These are phyloP conservation scores for Oehlia diaphana DNA, from an alignment of 192 early-diverging fungal genomes.

Conservation along the genomic window DNA sequence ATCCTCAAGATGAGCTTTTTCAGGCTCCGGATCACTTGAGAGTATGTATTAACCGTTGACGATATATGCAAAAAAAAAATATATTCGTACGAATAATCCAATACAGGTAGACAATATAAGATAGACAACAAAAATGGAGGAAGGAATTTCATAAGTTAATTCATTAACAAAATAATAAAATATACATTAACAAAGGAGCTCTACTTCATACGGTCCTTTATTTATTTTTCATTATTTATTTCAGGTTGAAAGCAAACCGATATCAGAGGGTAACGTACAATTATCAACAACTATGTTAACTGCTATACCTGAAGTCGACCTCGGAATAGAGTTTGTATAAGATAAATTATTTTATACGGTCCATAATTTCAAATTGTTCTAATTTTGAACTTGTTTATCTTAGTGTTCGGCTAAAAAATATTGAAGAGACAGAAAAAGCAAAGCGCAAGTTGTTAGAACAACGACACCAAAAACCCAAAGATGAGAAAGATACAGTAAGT, in stretches of 20 bases:
- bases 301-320: slow-evolving; percentile 88
- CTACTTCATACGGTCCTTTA: too few relatives aligned
- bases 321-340: slow-evolving; percentile 72
- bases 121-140: too few relatives aligned
- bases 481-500: slow-evolving; percentile 32
- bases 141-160: too few relatives aligned
- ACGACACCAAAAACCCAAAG: slow-evolving; percentile 33
- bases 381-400: not conserved
- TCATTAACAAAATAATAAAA: too few relatives aligned
- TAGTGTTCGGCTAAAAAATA: slow-evolving; percentile 67
- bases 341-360: not conserved
- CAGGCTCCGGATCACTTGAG: slow-evolving; percentile 63
- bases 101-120: too few relatives aligned
- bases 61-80: too few relatives aligned
- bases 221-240: slow-evolving; percentile 19
- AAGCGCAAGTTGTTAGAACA: slow-evolving; percentile 61
- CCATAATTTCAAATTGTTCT: not conserved
- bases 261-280: slow-evolving; percentile 84
- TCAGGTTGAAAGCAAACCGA: slow-evolving; percentile 60
- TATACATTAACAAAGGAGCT: too few relatives aligned
- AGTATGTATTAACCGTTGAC: slow-evolving; percentile 26
- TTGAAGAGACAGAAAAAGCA: slow-evolving; percentile 77
- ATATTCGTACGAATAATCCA: too few relatives aligned
- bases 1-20: slow-evolving; percentile 65
- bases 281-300: slow-evolving; percentile 86